phyloP scores from a whole-genome alignment of 805 yeast species.

The Ogataea trehaloabstinens region DNA sequence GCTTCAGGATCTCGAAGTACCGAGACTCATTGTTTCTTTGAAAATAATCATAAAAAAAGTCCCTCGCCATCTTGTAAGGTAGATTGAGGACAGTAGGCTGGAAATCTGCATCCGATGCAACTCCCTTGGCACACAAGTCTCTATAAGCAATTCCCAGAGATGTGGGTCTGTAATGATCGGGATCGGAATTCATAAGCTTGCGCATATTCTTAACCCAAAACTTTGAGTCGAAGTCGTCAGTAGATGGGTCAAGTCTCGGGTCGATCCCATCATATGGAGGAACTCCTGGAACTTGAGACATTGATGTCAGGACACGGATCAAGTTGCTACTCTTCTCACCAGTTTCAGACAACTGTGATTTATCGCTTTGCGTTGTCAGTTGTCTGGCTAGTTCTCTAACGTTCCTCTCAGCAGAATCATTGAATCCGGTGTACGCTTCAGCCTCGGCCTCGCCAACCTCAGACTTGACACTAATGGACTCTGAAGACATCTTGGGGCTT shows the following conservation, averaged over 20 bases:
- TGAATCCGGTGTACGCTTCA: slow-evolving; percentile 37
- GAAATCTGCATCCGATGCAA: slow-evolving; percentile 66
- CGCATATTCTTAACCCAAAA: slow-evolving; percentile 68
- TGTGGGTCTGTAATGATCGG: slow-evolving; percentile 62
- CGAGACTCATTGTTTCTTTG: slow-evolving; percentile 30
- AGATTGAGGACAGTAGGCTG: slow-evolving; percentile 56
- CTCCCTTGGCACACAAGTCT: slow-evolving; percentile 59
- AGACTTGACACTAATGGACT: slow-evolving; percentile 28
- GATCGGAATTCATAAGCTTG: slow-evolving; percentile 50
- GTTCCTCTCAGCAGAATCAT: slow-evolving; percentile 29
- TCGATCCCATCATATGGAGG: slow-evolving; percentile 35
- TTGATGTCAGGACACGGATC: slow-evolving; percentile 41
- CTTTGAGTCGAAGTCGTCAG: slow-evolving; percentile 56
- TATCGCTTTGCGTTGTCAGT: slow-evolving; percentile 24
- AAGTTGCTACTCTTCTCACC: slow-evolving; percentile 16
- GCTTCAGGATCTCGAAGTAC: slow-evolving; percentile 53
- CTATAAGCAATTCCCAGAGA: slow-evolving; percentile 59
- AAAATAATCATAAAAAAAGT: slow-evolving; percentile 22
- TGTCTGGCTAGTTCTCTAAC: slow-evolving; percentile 44
- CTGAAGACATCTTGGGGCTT: slow-evolving; percentile 12
- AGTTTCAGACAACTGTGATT: neutral
- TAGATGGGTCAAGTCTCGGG: slow-evolving; percentile 55
- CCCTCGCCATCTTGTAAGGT: slow-evolving; percentile 34
- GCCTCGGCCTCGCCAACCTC: slow-evolving; percentile 7
- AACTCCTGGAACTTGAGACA: slow-evolving; percentile 53